Conservation (phyloP, 345 rosid species). For the Rhizophora mangle region DNA sequence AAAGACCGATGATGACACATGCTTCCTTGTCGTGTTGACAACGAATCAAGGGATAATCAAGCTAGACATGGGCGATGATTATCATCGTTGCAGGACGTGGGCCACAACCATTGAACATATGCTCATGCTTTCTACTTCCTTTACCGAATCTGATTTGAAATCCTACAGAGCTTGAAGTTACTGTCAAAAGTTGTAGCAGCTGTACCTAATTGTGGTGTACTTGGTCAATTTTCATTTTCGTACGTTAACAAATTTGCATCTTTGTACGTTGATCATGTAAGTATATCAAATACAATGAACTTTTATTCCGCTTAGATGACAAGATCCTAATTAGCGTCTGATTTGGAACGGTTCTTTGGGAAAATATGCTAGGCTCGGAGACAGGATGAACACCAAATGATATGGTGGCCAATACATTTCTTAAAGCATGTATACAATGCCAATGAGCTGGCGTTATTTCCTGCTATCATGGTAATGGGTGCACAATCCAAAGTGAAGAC, state of each 20-base stretch:
- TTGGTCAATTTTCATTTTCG: not conserved
- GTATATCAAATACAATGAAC: constrained; percentile 11
- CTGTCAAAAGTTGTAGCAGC: too few relatives aligned
- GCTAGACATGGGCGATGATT: constrained; percentile 81
- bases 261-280: constrained; percentile 18
- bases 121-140: constrained; percentile 62
- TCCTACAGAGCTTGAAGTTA: constrained; percentile 36
- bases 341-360: too few relatives aligned
- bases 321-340: too few relatives aligned
- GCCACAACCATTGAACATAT: constrained; percentile 58
- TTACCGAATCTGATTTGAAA: constrained; percentile 44
- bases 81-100: constrained; percentile 66
- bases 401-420: not conserved
- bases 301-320: not conserved
- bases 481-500: too few relatives aligned
- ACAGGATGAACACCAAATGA: not conserved
- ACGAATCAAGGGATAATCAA: constrained; percentile 64
- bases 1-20: constrained; percentile 6
- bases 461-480: too few relatives aligned
- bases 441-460: not conserved
- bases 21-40: constrained; percentile 60
- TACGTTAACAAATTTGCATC: constrained; percentile 8
- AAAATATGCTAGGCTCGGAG: not conserved
- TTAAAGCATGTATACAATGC: not conserved
- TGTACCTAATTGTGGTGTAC: not conserved